Base-by-base conservation (phyloP, 2,329 filamentous ascomycete genomes). In the Exophiala dermatitidis region DNA sequence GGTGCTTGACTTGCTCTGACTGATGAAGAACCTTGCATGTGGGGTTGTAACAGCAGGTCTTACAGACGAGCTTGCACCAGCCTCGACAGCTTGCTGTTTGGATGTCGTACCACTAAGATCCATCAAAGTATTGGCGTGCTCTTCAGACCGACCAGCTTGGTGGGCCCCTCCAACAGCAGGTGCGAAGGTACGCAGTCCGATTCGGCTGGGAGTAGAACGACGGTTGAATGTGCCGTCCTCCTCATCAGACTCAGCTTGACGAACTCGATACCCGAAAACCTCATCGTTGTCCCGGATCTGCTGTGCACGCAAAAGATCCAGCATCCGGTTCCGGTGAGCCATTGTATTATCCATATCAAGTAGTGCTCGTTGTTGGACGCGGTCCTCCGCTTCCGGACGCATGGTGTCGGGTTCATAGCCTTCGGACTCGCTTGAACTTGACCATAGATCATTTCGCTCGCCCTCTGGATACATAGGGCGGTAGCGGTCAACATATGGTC, bases 1-100 rank as follows among this genome's bases (percentile, higher is more conserved):
- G 62, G 93, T 91, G 69, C 85, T 89, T 72, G 82, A 88, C 72
- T 89, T 90, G 63, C 85, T 81, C 67, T 83, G 81, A 64, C 86
- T 84, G 51, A 96, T 94, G 46, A 46, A 48, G n/a, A 48, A 40
- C 19, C 46, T 26, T 7, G 46, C 46, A 48, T 48, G 46, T 28
- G 88, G 88, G 33, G 77, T 76, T 69, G 90, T 77, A 3, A 88
- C 71, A 40, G 79, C 78, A 30, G 49, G 26, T 9, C 36, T 52
- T 6, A 53, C 29, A 65, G 61, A 46, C 62, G 57, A 52, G 69
- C 66, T 49, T 67, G 67, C 10, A 71, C 66, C 37, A 53, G 61
- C 54, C 60, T 51, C 52, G 62, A 59, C 31, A 58, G 50, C 7
- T 55, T 51, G 29, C 65, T 52, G 41, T 30, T 60, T 58, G 29